These are phyloP conservation scores for Maudiozyma bulderi DNA, from an alignment of 805 yeast species.

Conservation along the genomic window DNA sequence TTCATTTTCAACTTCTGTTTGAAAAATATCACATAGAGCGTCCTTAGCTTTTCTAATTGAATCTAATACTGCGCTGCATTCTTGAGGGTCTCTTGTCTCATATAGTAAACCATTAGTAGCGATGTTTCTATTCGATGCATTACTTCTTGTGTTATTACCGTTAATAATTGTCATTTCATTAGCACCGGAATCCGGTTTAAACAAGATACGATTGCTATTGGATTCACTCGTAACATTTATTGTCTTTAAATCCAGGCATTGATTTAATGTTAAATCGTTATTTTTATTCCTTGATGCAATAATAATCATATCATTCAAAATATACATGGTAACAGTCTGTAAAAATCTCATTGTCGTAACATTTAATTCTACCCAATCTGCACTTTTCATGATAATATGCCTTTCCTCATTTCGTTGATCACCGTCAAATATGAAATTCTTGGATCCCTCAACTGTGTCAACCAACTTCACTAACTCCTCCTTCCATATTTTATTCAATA, in stretches of 20 bases:
- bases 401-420: conserved; percentile 37
- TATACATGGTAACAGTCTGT: conserved; percentile 63
- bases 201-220: conserved; percentile 12
- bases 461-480: conserved; percentile 58
- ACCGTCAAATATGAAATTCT: conserved; percentile 4
- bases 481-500: conserved; percentile 77
- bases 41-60: conserved; percentile 53
- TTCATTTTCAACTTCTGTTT: conserved; percentile 38
- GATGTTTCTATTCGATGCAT: conserved; percentile 4
- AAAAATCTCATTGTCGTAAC: conserved; percentile 76
- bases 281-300: conserved; percentile 55
- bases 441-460: conserved; percentile 81
- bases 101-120: conserved; percentile 8
- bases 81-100: conserved; percentile 18
- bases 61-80: conserved; percentile 36
- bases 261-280: conserved; percentile 51
- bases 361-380: conserved; percentile 80
- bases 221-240: conserved; percentile 35
- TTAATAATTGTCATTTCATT: conserved; percentile 4
- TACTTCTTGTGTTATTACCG: background rate
- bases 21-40: conserved; percentile 47
- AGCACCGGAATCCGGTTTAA: conserved; percentile 11
- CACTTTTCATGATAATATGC: conserved; percentile 69
- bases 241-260: conserved; percentile 69
- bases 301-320: conserved; percentile 67